Evolutionary conservation across 2,329 filamentous ascomycete genomes (phyloP).

Genomic region (Lasiodiplodia gonubiensis): DNA sequence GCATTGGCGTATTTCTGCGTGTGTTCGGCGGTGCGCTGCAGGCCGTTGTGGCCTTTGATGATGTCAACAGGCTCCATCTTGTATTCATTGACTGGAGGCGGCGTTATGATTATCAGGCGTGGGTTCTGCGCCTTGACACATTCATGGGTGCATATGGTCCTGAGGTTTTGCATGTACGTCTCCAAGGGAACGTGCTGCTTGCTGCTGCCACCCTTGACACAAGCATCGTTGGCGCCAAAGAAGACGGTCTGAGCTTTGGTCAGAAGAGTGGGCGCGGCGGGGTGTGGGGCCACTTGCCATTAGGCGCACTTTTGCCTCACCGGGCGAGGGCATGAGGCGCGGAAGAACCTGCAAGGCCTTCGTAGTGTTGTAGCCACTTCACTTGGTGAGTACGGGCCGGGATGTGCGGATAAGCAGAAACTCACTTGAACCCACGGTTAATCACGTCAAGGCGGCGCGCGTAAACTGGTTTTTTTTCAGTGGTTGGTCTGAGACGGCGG

Average conservation of each 20-base stretch:
- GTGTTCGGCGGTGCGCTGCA: slow-evolving; percentile 62
- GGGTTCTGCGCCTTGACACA: slow-evolving; percentile 71
- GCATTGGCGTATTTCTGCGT: slow-evolving; percentile 71
- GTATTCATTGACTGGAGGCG: slow-evolving; percentile 83
- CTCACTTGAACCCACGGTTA: slow-evolving; percentile 77
- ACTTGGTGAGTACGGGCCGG: background rate
- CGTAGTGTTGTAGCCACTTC: slow-evolving; percentile 78
- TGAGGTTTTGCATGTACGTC: slow-evolving; percentile 75
- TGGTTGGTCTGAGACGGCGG: background rate
- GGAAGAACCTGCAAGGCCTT: slow-evolving; percentile 74
- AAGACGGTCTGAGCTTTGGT: slow-evolving; percentile 67
- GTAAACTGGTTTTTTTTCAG: slow-evolving; percentile 62
- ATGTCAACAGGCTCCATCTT: slow-evolving; percentile 60
- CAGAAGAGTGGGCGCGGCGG: slow-evolving; percentile 2
- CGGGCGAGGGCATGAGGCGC: slow-evolving; percentile 71
- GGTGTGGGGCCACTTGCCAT: slow-evolving; percentile 54
- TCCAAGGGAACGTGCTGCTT: slow-evolving; percentile 80
- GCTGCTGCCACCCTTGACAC: slow-evolving; percentile 65
- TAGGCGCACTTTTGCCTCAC: slow-evolving; percentile 67
- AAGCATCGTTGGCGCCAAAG: slow-evolving; percentile 90
- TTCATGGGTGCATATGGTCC: slow-evolving; percentile 73
- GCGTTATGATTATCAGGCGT: slow-evolving; percentile 77
- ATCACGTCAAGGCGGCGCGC: slow-evolving; percentile 81
- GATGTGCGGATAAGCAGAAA: background rate
- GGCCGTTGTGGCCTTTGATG: slow-evolving; percentile 43